Evolutionary conservation across 768 basidiomycete genomes (phyloP), one percentile per base, ranked within the genome.

Genomic region (Panus rudis): DNA sequence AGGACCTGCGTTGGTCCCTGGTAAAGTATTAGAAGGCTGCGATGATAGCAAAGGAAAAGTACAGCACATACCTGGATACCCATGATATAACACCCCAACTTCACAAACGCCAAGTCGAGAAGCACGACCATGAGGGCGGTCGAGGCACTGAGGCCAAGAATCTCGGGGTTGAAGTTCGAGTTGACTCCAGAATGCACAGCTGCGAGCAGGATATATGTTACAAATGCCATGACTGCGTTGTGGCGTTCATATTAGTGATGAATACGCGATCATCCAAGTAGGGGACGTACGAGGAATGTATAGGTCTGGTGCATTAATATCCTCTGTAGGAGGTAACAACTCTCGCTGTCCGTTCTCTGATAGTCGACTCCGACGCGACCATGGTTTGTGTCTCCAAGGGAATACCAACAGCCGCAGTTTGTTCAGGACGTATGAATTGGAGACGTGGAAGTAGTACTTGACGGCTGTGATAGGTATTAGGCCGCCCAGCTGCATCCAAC

Each of bases 401-500:
- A 96, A 97, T n/a, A 98, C 67, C 12, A 99, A 70, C 8, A 98
- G 68, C 12, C 76, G 75, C 6, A 99, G 67, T 60, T 98, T 99
- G 53, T 75, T 75, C 32, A 97, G 81, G 43, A 98, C 96, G 60
- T 99, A 99, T 0, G 81, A 84, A 58, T 97, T 97, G 12, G 89
- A 91, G 8, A 99, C 96, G 62, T 96, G 91, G 67, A 98, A 98
- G 54, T 88, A 82, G 57, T 91, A 83, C 59, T 94, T 92, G 41
- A 96, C 70, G 33, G 81, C 70, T 10, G 78, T 71, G 24, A 84
- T 64, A 2, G 90, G 92, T 45, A 94, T 74, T 47, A 85, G 71
- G 12, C 82, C 77, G 19, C 84, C 86, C 51, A 93, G 83, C 91
- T 94, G 53, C 23, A 38, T 3, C 16, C 14, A 27, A n/a, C 38